A percentile compares a stretch with the other conserved stretches of the same genome.
Conservation (phyloP, 208 protist species). For the Crithidia bombi region DNA sequence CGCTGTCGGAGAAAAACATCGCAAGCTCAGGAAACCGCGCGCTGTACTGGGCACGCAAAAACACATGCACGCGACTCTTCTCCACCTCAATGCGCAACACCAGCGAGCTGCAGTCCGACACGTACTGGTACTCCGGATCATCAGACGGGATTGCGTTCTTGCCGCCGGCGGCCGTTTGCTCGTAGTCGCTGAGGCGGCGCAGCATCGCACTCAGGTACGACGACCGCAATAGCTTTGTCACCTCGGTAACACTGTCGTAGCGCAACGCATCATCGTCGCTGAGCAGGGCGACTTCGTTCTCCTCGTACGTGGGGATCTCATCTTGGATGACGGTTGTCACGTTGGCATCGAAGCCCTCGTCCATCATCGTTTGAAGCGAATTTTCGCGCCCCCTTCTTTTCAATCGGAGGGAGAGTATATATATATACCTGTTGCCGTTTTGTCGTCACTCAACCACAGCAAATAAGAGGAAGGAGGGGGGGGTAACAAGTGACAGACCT, state of each 20-base stretch:
- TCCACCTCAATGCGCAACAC: constrained; percentile 90
- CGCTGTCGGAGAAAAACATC: constrained; percentile 86
- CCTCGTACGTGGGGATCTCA: constrained; percentile 28
- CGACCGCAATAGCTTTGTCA: constrained; percentile 79
- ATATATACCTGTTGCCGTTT: too few species aligned
- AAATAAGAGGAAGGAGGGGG: too few species aligned
- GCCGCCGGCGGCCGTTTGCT: constrained; percentile 40
- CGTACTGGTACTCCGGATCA: constrained; percentile 89
- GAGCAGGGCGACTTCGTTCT: constrained; percentile 37
- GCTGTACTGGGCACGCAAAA: constrained; percentile 88
- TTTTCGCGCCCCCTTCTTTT: too few species aligned
- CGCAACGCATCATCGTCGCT: constrained; percentile 84
- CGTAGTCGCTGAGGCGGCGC: constrained; percentile 73
- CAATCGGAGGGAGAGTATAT: too few species aligned
- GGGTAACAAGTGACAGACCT: too few species aligned
- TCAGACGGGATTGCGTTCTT: constrained; percentile 87
- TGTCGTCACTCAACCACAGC: too few species aligned
- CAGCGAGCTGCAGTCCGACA: constrained; percentile 87
- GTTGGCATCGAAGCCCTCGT: constrained; percentile 72
- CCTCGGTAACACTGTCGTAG: constrained; percentile 83
- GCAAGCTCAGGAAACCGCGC: constrained; percentile 89
- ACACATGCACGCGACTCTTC: constrained; percentile 87
- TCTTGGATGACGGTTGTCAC: constrained; percentile 20
- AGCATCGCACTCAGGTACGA: constrained; percentile 81
- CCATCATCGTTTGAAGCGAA: constrained; percentile 34